Base-by-base conservation (phyloP, 345 rosid species). In the Raphanus raphanistrum region DNA sequence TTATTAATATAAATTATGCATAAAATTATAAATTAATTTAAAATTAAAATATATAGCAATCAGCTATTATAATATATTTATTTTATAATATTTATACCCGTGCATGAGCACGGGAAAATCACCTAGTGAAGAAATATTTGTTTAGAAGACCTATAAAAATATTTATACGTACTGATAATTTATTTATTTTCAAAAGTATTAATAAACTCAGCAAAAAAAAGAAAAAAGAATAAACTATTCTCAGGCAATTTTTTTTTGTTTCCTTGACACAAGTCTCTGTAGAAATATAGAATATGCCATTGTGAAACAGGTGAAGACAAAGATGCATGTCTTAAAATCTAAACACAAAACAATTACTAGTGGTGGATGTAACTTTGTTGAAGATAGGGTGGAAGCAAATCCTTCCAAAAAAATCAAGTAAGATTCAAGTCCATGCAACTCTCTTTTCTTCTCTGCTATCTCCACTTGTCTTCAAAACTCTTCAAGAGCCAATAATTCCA, bases 341-440 rank as follows among this genome's bases (percentile, higher is more conserved):
- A 45, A 13, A 45, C 54, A 45, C 54, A 45, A 45, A 45, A 13
- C 16, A 45, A 45, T 45, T 13, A 45, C 54, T 28, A 75, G 82
- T 89, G 87, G 97, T 88, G 96, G 89, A 79, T 75, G 87, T 82
- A 65, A 79, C 84, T 85, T 85, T 83, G 75, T 11, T 85, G 66
- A 76, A 88, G 98, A 93, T 91, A 90, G 85, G 92, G 87, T 84
- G 85, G 84, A 87, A 71, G 52, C 70, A 59, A 71, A 79, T 58
- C 65, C 78, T 79, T 72, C 85, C 72, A 68, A 85, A 68, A 85
- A 81, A 3, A 71, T 76, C 36, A 76, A 86, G 52, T 43, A 72
- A 85, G 86, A 81, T 8, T 67, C 85, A 81, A 7, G 74, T 78
- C 25, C 70, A 77, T 76, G 84, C 84, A 66, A 32, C 68, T 27